Conservation (phyloP, 108 stramenopile genomes). For the Ochromonas danica region DNA sequence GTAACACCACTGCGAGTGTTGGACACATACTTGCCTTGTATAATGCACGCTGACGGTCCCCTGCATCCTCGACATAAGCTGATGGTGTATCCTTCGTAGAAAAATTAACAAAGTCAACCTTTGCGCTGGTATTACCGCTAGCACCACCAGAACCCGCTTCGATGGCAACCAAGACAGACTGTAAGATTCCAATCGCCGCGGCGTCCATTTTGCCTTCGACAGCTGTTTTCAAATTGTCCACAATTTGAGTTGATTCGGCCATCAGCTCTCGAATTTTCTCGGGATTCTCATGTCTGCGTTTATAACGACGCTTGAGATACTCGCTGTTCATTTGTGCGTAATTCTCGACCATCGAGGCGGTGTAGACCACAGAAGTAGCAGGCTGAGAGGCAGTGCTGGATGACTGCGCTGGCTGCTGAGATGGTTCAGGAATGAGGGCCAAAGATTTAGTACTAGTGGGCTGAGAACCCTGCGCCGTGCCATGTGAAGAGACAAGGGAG, state of each 20-base stretch:
- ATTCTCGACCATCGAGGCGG: no score
- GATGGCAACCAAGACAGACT: background rate
- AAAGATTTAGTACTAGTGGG: no score
- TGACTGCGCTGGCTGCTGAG: no score
- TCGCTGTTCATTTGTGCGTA: constrained; percentile 8
- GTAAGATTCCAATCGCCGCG: background rate
- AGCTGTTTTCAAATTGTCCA: constrained; percentile 27
- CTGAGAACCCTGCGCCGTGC: no score
- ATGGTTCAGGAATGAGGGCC: no score
- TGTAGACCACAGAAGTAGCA: no score
- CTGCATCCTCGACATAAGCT: background rate
- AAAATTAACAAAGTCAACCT: no score
- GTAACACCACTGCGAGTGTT: background rate
- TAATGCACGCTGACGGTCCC: constrained; percentile 13
- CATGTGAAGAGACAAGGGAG: no score
- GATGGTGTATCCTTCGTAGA: no score
- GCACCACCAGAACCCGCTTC: no score
- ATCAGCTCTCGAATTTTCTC: constrained; percentile 8
- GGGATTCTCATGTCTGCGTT: constrained; percentile 10
- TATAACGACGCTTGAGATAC: background rate
- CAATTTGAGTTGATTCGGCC: background rate
- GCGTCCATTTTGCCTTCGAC: constrained; percentile 12
- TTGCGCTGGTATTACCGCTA: no score
- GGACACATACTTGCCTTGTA: background rate
- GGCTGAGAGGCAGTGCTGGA: no score